Evolutionary conservation across 176 grass and related monocot genomes (phyloP), one percentile per base, ranked within the genome.

Genomic region (Bromus sterilis): DNA sequence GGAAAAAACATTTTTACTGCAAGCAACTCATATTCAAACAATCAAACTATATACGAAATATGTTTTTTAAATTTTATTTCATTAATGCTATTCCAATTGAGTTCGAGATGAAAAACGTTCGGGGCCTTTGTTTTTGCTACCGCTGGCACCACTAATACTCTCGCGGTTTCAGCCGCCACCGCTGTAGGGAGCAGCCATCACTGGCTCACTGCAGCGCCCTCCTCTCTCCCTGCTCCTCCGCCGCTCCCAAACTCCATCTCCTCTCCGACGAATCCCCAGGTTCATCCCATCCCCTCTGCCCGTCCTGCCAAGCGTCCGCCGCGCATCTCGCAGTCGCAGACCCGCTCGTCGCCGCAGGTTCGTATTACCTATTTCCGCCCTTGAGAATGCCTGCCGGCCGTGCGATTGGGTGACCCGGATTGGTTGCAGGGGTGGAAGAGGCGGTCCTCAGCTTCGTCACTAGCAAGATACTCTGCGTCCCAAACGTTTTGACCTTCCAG

Each of bases 391-490:
- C 2, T 24, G 56, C 20, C 20, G 23, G 4, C 3, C 10, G 31
- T 18, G 25, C 55, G 25, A 8, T 46, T 32, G 9, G n/a, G 62
- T 81, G 15, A 32, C 46, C 21, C 21, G 33, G 66, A 9, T 61
- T 33, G 9, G 48, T 26, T 63, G 85, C 76, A 94, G 90, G 88
- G 41, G 79, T 89, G 59, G 88, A 94, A n/a, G 90, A 88, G 9
- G 88, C 84, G 75, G 86, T 89, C 71, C 79, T 86, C 78, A 92
- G 88, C 26, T 93, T 93, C 82, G 40, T 98, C 74, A 82, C 74
- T 56, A 92, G 95, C 66, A 94, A 76, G 80, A n/a, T n/a, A n/a
- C n/a, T n/a, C n/a, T n/a, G n/a, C n/a, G n/a, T n/a, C n/a, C n/a
- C n/a, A n/a, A n/a, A n/a, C n/a, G n/a, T n/a, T n/a, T n/a, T n/a